Percentiles rank a stretch among this genome's conserved stretches.
phyloP scores from a whole-genome alignment of 1,284 basidiomycete species.

The Lentinula novae-zelandiae region DNA sequence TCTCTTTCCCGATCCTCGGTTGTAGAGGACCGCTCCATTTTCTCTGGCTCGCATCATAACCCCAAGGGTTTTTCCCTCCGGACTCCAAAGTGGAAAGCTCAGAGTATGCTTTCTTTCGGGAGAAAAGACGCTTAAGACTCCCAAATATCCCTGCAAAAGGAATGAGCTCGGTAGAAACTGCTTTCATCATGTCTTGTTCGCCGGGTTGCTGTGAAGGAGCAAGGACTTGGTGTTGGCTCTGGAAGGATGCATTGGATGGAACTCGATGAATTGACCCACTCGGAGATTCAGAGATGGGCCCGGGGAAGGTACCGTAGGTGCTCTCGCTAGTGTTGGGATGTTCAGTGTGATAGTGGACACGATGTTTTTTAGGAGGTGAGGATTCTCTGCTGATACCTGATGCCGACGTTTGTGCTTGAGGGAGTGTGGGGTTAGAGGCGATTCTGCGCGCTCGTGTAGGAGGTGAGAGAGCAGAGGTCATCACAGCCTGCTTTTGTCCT shows the following conservation, averaged over 20 bases:
- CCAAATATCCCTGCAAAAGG: slow-evolving; percentile 34
- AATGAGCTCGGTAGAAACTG: slow-evolving; percentile 37
- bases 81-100: neutral
- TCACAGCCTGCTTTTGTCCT: slow-evolving; percentile 18
- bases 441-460: slow-evolving; percentile 4
- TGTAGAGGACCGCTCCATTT: slow-evolving; percentile 14
- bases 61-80: slow-evolving; percentile 4
- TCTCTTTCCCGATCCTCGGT: slow-evolving; percentile 8
- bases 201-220: slow-evolving; percentile 22
- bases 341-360: slow-evolving; percentile 12
- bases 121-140: neutral
- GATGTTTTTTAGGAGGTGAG: slow-evolving; percentile 8
- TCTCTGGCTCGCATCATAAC: slow-evolving; percentile 10
- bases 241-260: slow-evolving; percentile 21
- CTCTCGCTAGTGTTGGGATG: slow-evolving; percentile 35
- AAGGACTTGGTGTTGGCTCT: slow-evolving; percentile 15
- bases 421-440: slow-evolving; percentile 9
- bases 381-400: slow-evolving; percentile 3
- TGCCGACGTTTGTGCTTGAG: neutral
- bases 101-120: neutral
- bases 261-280: slow-evolving; percentile 17
- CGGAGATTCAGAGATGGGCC: neutral
- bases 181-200: slow-evolving; percentile 23
- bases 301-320: slow-evolving; percentile 43
- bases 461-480: neutral